Base-by-base conservation (phyloP, 2,329 filamentous ascomycete species). In the Nemania sp. region DNA sequence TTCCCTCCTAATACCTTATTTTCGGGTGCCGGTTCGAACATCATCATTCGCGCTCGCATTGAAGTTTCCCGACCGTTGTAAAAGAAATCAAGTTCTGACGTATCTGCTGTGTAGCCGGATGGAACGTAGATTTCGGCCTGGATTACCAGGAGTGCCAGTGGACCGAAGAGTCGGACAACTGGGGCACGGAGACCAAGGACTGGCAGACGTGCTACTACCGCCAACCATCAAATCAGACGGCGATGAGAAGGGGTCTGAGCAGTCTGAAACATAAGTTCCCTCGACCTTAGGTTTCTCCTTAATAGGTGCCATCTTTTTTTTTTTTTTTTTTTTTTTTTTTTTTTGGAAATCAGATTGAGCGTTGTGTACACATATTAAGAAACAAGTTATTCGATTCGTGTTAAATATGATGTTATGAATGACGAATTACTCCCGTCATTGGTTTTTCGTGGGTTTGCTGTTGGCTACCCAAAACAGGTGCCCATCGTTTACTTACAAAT, bases 61-160 rank as follows among this genome's bases (percentile, higher is more conserved):
- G n/a, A n/a, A n/a, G n/a, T n/a, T n/a, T n/a, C n/a, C n/a, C n/a
- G 20, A 33, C 5, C 9, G 15, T 20, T 2, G 8, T 31, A 23
- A 41, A 12, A 17, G 5, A 30, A n/a, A n/a, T 7, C n/a, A 15
- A 34, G 8, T 11, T 11, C 34, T 58, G 12, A 58, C 12, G 5
- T 28, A 9, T n/a, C 17, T 51, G n/a, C 17, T 31, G 4, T 17
- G 8, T 17, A 59, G 56, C 36, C n/a, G 53, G 56, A 9, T 59
- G 53, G 53, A 48, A 53, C n/a, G 41, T 59, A 5, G 53, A 59
- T 43, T 56, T 59, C 11, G 53, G 43, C 11, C 53, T 59, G n/a
- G 48, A 47, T 17, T 59, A 59, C 5, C 45, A 59, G 22, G 31
- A 26, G 24, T 59, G 56, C 28, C 17, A 56, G 8, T 56, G 52